A percentile compares a stretch with the other conserved stretches of the same genome.
Evolutionary conservation across 345 rosid genomes (phyloP).

Genomic region (Populus nigra): DNA sequence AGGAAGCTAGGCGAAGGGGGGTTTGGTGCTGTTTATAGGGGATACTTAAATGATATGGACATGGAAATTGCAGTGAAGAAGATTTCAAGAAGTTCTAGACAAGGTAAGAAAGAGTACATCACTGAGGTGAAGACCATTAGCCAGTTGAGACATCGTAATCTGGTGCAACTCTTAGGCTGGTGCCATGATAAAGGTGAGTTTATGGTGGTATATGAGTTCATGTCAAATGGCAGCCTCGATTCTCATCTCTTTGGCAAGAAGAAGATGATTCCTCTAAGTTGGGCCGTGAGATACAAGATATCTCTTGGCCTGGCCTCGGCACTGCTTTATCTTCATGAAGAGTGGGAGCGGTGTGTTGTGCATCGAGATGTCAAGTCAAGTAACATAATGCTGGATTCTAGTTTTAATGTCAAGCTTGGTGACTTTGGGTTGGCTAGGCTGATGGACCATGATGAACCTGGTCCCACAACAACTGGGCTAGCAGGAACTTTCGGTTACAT

Average conservation of each 20-base stretch:
- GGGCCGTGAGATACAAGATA: constrained; percentile 46
- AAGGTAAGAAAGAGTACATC: constrained; percentile 49
- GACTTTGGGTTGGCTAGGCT: constrained; percentile 59
- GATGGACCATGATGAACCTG: constrained; percentile 10
- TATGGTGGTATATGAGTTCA: constrained; percentile 64
- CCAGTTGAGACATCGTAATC: constrained; percentile 53
- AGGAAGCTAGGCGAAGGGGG: constrained; percentile 69
- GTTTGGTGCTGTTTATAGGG: constrained; percentile 53
- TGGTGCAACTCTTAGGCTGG: constrained; percentile 70
- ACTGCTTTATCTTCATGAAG: constrained; percentile 57
- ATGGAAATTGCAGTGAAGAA: constrained; percentile 47
- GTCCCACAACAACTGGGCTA: constrained; percentile 39
- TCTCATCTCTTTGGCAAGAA: constrained; percentile 46
- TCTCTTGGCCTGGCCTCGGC: constrained; percentile 53
- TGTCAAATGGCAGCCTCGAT: constrained; percentile 69
- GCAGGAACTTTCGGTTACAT: constrained; percentile 57
- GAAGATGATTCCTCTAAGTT: constrained; percentile 23
- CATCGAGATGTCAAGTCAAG: constrained; percentile 65
- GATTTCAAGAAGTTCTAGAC: constrained; percentile 43
- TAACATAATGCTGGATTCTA: constrained; percentile 58
- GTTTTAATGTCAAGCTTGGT: constrained; percentile 55
- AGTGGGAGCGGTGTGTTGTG: constrained; percentile 61
- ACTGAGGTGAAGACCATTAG: constrained; percentile 56
- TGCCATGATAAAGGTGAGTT: constrained; percentile 60
- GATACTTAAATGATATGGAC: constrained; percentile 30